These are phyloP conservation scores for Conticribra guillardii DNA, from an alignment of 108 stramenopile genomes.

Conservation along the genomic window DNA sequence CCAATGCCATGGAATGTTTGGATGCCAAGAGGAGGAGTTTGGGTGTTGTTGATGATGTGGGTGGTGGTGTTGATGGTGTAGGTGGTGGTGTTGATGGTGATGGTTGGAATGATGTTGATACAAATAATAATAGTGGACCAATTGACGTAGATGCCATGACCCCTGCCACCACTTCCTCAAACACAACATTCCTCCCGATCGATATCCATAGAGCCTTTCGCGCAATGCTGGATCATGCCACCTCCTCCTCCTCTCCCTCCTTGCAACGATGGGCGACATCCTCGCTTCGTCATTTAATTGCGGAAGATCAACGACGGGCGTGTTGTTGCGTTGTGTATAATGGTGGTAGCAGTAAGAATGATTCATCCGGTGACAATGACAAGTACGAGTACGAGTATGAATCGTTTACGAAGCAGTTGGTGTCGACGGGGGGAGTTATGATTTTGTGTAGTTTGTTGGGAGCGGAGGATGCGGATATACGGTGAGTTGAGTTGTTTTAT, in stretches of 20 bases:
- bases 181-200: slow-evolving; percentile 42
- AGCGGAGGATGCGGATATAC: slow-evolving; percentile 79
- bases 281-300: slow-evolving; percentile 64
- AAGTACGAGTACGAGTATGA: no score
- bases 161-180: slow-evolving; percentile 11
- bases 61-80: not conserved
- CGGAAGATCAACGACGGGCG: slow-evolving; percentile 76
- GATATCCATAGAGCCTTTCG: slow-evolving; percentile 71
- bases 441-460: slow-evolving; percentile 75
- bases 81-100: slow-evolving; percentile 6
- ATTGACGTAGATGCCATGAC: slow-evolving; percentile 2
- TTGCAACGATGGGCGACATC: slow-evolving; percentile 85
- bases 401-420: slow-evolving; percentile 67
- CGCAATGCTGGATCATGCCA: slow-evolving; percentile 74
- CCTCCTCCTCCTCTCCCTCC: slow-evolving; percentile 65
- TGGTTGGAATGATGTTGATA: slow-evolving; percentile 7
- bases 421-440: slow-evolving; percentile 76
- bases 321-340: no score
- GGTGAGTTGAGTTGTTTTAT: no score
- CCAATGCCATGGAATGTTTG: slow-evolving; percentile 21
- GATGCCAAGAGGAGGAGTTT: not conserved
- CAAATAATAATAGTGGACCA: slow-evolving; percentile 17
- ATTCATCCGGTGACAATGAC: no score
- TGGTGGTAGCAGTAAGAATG: no score
- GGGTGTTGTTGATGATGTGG: slow-evolving; percentile 4